A percentile compares a stretch with the other conserved stretches of the same genome.
Evolutionary conservation across 805 yeast species (phyloP).

Genomic region (Komagataella pseudopastoris): DNA sequence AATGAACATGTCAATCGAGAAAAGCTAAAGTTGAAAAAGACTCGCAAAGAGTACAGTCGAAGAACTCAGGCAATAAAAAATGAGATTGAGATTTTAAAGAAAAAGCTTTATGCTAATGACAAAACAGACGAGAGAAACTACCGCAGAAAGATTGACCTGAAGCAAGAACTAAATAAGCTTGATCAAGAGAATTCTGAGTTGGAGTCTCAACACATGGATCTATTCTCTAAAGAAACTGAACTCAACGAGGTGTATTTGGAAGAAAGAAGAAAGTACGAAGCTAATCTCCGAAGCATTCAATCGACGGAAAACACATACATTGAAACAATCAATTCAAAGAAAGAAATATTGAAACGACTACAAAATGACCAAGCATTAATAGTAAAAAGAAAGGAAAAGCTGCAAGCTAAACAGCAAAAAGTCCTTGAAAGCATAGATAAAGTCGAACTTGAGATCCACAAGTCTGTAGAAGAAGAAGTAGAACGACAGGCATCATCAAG

Average conservation of each 20-base stretch:
- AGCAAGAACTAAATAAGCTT: slow-evolving; percentile 26
- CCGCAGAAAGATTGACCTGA: slow-evolving; percentile 35
- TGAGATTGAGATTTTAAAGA: slow-evolving; percentile 42
- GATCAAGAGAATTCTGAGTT: slow-evolving; percentile 22
- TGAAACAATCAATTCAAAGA: slow-evolving; percentile 10
- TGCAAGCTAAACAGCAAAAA: slow-evolving; percentile 16
- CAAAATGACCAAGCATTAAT: slow-evolving; percentile 16
- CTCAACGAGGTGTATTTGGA: slow-evolving; percentile 22
- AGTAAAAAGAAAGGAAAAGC: slow-evolving; percentile 19
- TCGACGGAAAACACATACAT: slow-evolving; percentile 17
- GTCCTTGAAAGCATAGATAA: slow-evolving; percentile 11
- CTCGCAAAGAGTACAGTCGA: slow-evolving; percentile 45
- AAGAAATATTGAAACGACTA: slow-evolving; percentile 11
- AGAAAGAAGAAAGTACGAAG: slow-evolving; percentile 23
- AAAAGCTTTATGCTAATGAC: slow-evolving; percentile 27
- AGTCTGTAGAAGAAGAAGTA: slow-evolving; percentile 11
- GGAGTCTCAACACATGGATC: slow-evolving; percentile 20
- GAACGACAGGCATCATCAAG: slow-evolving; percentile 10
- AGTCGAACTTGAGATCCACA: slow-evolving; percentile 13
- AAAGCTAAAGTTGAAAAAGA: slow-evolving; percentile 39
- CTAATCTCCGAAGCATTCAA: slow-evolving; percentile 16
- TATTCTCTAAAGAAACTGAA: slow-evolving; percentile 22
- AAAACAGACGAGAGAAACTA: slow-evolving; percentile 44
- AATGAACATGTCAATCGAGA: slow-evolving; percentile 46
- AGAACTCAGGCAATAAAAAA: slow-evolving; percentile 32